phyloP scores from a whole-genome alignment of 495 filamentous ascomycete genomes.

The Aspergillus ostianus region DNA sequence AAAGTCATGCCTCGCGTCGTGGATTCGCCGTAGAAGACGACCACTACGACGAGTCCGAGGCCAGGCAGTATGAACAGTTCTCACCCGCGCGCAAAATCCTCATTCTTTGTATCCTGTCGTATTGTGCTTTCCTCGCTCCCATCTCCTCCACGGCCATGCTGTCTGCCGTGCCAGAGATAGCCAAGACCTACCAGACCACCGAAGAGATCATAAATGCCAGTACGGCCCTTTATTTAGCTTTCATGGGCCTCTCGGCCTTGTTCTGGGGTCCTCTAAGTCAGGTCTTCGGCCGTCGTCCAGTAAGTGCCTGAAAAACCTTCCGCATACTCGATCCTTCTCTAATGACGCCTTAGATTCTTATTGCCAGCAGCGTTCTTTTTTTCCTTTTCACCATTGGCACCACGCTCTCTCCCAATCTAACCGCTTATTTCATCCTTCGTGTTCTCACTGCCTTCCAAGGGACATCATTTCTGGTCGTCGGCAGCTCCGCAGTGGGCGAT shows the following conservation, averaged over 20 bases:
- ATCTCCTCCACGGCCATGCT: slow-evolving; percentile 45
- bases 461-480: slow-evolving; percentile 39
- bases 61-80: slow-evolving; percentile 53
- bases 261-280: slow-evolving; percentile 51
- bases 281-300: slow-evolving; percentile 41
- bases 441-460: slow-evolving; percentile 70
- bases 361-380: slow-evolving; percentile 55
- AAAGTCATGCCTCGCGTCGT: slow-evolving; percentile 4
- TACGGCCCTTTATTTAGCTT: slow-evolving; percentile 51
- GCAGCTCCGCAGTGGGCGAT: background rate
- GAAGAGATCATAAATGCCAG: slow-evolving; percentile 39
- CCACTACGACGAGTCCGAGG: slow-evolving; percentile 32
- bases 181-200: slow-evolving; percentile 35
- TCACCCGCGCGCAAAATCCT: slow-evolving; percentile 53
- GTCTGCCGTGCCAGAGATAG: slow-evolving; percentile 42
- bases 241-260: slow-evolving; percentile 55
- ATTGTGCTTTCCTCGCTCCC: slow-evolving; percentile 50
- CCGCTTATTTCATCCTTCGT: slow-evolving; percentile 67
- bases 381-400: slow-evolving; percentile 63
- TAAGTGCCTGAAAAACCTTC: slow-evolving; percentile 39
- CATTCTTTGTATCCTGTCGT: slow-evolving; percentile 63
- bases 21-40: slow-evolving; percentile 38
- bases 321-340: slow-evolving; percentile 36
- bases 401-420: slow-evolving; percentile 63
- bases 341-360: slow-evolving; percentile 15